Evolutionary conservation across 176 grass and related monocot genomes (phyloP).

Genomic region (Coix lacrymajobi): DNA sequence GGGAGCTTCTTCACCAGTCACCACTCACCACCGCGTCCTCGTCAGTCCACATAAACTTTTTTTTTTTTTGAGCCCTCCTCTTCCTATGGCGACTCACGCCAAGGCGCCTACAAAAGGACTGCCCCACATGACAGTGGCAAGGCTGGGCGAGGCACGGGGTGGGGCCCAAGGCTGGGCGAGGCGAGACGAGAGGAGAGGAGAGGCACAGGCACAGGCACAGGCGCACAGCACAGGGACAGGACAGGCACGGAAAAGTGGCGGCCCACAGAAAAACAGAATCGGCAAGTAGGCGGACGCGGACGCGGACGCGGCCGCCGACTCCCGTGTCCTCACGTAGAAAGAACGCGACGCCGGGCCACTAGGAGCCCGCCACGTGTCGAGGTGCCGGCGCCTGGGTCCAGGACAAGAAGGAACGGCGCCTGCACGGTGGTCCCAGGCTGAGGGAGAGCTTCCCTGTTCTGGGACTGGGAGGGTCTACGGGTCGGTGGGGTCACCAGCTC

Average conservation of each 20-base stretch:
- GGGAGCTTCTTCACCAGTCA: neutral
- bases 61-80: neutral
- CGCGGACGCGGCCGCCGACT: neutral
- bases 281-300: conserved; percentile 10
- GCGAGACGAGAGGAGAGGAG: neutral
- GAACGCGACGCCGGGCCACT: neutral
- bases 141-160: no score
- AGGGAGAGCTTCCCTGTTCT: no score
- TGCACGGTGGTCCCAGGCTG: no score
- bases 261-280: neutral
- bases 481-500: no score
- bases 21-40: neutral
- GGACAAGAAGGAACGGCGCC: no score
- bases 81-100: neutral
- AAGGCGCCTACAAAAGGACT: neutral
- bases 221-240: no score
- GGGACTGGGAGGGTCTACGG: no score
- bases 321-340: conserved; percentile 1
- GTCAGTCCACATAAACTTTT: neutral
- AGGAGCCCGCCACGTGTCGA: neutral
- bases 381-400: neutral
- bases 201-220: no score
- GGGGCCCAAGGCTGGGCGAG: neutral
- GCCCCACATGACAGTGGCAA: neutral
- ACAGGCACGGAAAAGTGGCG: neutral